These are phyloP conservation scores for Glonium stellatum DNA, from an alignment of 495 filamentous ascomycete species.

Conservation along the genomic window DNA sequence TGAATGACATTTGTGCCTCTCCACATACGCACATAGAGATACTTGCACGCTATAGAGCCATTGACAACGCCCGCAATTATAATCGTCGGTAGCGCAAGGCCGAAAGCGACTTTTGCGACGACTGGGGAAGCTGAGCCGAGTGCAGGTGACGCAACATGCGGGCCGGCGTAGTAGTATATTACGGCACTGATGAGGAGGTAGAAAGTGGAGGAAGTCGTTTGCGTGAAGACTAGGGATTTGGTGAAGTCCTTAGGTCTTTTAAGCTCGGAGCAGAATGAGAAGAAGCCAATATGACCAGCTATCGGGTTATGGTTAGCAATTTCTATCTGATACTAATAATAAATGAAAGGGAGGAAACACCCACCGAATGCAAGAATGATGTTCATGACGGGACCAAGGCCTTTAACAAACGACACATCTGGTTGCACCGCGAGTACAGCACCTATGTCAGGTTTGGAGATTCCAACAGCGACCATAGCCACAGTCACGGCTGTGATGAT, in stretches of 20 bases:
- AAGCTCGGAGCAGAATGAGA: constrained; percentile 74
- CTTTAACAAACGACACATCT: constrained; percentile 17
- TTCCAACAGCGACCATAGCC: constrained; percentile 51
- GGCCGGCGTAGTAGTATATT: constrained; percentile 70
- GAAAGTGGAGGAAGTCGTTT: constrained; percentile 56
- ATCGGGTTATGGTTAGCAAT: constrained; percentile 6
- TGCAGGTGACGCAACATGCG: constrained; percentile 59
- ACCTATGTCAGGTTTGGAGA: constrained; percentile 26
- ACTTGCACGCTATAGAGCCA: constrained; percentile 39
- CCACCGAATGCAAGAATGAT: constrained; percentile 65
- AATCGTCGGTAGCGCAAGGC: constrained; percentile 70
- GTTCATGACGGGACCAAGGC: constrained; percentile 59
- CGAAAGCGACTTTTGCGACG: constrained; percentile 68
- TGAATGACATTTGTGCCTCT: constrained; percentile 17
- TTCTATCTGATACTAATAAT: not conserved
- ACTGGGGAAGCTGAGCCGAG: constrained; percentile 55
- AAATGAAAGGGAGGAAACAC: not conserved
- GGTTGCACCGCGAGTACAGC: constrained; percentile 20
- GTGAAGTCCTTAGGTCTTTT: constrained; percentile 50
- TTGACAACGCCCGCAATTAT: constrained; percentile 67
- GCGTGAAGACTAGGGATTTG: constrained; percentile 54
- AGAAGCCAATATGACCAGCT: constrained; percentile 66
- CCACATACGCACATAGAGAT: constrained; percentile 29
- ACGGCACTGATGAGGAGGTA: constrained; percentile 62
- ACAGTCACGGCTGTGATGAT: constrained; percentile 59